A percentile compares a stretch with the other conserved stretches of the same genome.
Evolutionary conservation across 164 flowering plant species (phyloP).

Genomic region (Tetracentron sinense): DNA sequence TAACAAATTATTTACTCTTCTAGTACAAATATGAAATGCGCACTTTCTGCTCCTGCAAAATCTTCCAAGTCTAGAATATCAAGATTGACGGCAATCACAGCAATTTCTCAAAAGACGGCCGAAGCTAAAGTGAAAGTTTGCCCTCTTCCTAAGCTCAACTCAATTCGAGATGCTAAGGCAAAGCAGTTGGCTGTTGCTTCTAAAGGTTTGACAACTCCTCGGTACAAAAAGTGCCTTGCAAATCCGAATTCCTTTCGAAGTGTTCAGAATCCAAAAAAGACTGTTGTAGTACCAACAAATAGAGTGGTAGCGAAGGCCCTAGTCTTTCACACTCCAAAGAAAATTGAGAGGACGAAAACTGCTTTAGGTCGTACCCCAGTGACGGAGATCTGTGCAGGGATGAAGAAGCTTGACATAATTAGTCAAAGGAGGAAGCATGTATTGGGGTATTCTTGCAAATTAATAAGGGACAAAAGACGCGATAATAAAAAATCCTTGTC

Average conservation of each 20-base stretch:
- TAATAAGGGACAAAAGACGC: conserved; percentile 15
- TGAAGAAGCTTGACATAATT: conserved; percentile 60
- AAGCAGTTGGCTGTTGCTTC: conserved; percentile 33
- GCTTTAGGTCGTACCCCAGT: conserved; percentile 40
- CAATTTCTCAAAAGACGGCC: conserved; percentile 40
- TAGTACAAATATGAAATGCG: conserved; percentile 57
- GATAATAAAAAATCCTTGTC: conserved; percentile 20
- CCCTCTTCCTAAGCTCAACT: conserved; percentile 27
- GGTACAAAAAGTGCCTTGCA: conserved; percentile 35
- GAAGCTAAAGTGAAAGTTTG: conserved; percentile 34
- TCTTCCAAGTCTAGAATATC: conserved; percentile 60
- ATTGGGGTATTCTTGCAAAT: conserved; percentile 23
- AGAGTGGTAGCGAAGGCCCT: conserved; percentile 56
- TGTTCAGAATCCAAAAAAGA: conserved; percentile 43
- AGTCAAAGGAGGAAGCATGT: conserved; percentile 36
- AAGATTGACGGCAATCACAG: conserved; percentile 48
- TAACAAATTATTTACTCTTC: conserved; percentile 13
- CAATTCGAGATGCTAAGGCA: conserved; percentile 37
- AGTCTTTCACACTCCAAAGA: conserved; percentile 71
- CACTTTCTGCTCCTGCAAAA: conserved; percentile 82
- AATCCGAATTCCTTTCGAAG: conserved; percentile 48
- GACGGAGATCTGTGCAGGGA: conserved; percentile 42
- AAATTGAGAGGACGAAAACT: conserved; percentile 31
- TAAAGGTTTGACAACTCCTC: conserved; percentile 75
- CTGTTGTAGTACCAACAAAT: conserved; percentile 26